phyloP scores from a whole-genome alignment of 2,329 filamentous ascomycete genomes.

The Calonectria pseudoreteaudii region DNA sequence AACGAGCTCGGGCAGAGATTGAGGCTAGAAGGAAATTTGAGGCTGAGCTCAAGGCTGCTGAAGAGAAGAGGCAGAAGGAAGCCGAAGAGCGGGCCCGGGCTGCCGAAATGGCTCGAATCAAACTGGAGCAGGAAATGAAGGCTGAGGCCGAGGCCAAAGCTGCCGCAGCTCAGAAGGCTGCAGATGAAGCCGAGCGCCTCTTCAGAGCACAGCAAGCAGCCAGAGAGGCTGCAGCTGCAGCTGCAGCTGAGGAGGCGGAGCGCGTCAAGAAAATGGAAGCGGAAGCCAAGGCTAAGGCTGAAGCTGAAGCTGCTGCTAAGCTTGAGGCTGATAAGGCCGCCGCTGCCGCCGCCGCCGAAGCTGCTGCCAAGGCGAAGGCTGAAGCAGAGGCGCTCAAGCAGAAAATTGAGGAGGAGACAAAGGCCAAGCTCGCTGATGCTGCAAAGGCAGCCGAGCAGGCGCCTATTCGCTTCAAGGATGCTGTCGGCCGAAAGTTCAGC shows the following conservation, averaged over 20 bases:
- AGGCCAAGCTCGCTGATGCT: conserved; percentile 60
- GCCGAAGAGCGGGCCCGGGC: conserved; percentile 55
- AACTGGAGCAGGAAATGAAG: conserved; percentile 56
- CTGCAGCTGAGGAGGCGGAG: conserved; percentile 51
- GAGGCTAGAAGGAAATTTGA: conserved; percentile 54
- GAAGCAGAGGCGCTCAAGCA: conserved; percentile 71
- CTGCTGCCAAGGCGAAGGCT: conserved; percentile 63
- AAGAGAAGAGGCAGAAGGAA: conserved; percentile 55
- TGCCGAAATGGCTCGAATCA: conserved; percentile 59
- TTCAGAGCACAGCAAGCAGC: conserved; percentile 54
- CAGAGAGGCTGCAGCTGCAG: conserved; percentile 54
- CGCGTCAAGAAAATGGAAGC: conserved; percentile 58
- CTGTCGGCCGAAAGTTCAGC: conserved; percentile 89
- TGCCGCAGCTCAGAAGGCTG: conserved; percentile 54
- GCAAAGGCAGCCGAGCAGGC: conserved; percentile 71
- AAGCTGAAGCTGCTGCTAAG: conserved; percentile 49
- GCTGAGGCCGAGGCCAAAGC: conserved; percentile 55
- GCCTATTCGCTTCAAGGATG: conserved; percentile 91
- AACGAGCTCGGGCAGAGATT: conserved; percentile 54
- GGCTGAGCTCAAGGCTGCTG: conserved; percentile 56
- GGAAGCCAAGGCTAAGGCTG: conserved; percentile 54
- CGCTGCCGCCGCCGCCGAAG: conserved; percentile 54
- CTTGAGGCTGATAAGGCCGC: conserved; percentile 58
- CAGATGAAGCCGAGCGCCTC: conserved; percentile 57
- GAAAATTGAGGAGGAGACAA: conserved; percentile 68